A percentile compares a stretch with the other conserved stretches of the same genome.
phyloP scores from a whole-genome alignment of 768 basidiomycete species.

The Postia placenta region DNA sequence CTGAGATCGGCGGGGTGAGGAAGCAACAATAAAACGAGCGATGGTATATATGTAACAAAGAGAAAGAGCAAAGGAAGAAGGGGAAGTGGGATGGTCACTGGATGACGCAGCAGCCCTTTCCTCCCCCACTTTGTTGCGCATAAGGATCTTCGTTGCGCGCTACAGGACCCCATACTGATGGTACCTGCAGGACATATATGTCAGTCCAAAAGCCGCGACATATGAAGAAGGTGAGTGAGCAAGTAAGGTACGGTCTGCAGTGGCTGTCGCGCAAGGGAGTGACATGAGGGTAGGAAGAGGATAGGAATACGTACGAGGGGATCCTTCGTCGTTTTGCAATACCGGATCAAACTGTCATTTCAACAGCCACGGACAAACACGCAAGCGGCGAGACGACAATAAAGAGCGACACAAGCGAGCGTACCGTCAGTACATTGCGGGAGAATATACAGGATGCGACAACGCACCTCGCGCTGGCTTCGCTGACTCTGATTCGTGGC shows the following conservation, averaged over 20 bases:
- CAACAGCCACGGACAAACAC: not conserved
- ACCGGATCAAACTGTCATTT: constrained; percentile 72
- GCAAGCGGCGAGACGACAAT: not conserved
- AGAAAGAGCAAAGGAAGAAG: not conserved
- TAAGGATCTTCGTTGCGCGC: constrained; percentile 91
- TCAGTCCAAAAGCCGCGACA: constrained; percentile 2
- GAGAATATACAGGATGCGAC: not conserved
- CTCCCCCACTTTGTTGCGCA: constrained; percentile 52
- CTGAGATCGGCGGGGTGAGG: not conserved
- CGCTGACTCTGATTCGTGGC: constrained; percentile 87
- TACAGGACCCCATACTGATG: constrained; percentile 91
- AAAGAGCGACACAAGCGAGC: not conserved
- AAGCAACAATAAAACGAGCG: constrained; percentile 15
- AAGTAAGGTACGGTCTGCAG: constrained; percentile 7
- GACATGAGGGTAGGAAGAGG: not conserved
- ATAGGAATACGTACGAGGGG: constrained; percentile 56
- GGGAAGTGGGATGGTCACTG: constrained; percentile 18
- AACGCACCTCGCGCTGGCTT: constrained; percentile 80
- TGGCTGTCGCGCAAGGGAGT: not conserved
- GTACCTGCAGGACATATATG: constrained; percentile 47
- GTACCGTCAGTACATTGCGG: not conserved
- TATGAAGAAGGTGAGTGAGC: not conserved
- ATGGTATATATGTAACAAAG: constrained; percentile 19
- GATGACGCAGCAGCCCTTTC: constrained; percentile 24
- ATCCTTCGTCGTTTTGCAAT: constrained; percentile 91